Percentiles rank a stretch among this genome's conserved stretches.
These are phyloP conservation scores for Hypoxylon perforatum DNA, from an alignment of 495 filamentous ascomycete species.

Conservation along the genomic window DNA sequence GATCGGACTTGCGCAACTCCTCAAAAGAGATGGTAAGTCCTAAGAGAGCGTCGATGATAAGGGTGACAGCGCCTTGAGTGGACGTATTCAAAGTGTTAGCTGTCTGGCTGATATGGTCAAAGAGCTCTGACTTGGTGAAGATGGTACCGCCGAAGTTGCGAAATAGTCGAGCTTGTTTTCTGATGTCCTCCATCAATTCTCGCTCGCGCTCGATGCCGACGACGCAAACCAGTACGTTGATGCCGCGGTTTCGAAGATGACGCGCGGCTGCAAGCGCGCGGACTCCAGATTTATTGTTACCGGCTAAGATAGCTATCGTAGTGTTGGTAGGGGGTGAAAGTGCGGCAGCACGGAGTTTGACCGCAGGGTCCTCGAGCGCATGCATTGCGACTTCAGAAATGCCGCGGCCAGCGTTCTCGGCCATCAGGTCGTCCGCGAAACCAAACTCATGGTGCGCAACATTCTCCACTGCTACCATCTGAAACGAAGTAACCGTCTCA, in stretches of 20 bases:
- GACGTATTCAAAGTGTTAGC: constrained; percentile 45
- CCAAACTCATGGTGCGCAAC: constrained; percentile 85
- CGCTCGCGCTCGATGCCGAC: constrained; percentile 76
- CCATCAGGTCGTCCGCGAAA: constrained; percentile 86
- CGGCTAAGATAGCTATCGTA: constrained; percentile 83
- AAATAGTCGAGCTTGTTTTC: constrained; percentile 79
- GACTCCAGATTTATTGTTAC: constrained; percentile 87
- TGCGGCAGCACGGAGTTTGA: constrained; percentile 58
- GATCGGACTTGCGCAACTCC: constrained; percentile 81
- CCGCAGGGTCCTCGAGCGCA: constrained; percentile 66
- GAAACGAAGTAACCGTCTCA: constrained; percentile 82
- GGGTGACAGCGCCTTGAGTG: constrained; percentile 64
- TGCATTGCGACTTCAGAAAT: constrained; percentile 84
- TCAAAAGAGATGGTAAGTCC: constrained; percentile 86
- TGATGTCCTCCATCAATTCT: constrained; percentile 75
- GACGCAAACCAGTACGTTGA: constrained; percentile 83
- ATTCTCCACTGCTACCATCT: constrained; percentile 91
- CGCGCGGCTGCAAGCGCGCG: constrained; percentile 86
- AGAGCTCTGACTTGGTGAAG: constrained; percentile 64
- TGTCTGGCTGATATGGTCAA: constrained; percentile 56
- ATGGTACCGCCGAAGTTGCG: constrained; percentile 80
- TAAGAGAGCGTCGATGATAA: constrained; percentile 90
- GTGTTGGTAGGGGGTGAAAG: constrained; percentile 53
- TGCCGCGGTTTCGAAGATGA: constrained; percentile 82
- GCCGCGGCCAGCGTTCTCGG: constrained; percentile 88